These are phyloP conservation scores for Pichia kluyveri DNA, from an alignment of 805 yeast genomes.

Conservation along the genomic window DNA sequence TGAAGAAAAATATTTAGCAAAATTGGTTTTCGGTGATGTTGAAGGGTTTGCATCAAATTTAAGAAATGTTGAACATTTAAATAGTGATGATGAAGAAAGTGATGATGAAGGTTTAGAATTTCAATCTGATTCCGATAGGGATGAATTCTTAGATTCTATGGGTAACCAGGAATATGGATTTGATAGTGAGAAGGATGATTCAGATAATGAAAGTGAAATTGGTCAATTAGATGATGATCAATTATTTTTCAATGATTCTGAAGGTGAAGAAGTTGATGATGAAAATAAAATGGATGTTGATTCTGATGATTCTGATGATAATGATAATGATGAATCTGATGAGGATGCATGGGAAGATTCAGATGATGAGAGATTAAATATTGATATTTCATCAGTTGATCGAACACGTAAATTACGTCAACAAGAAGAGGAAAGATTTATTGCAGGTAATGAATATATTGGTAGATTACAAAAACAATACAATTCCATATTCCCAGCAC, in stretches of 20 bases:
- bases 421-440: conserved; percentile 30
- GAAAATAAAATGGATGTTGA: conserved; percentile 29
- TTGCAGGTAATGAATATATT: conserved; percentile 26
- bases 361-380: conserved; percentile 69
- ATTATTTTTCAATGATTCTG: conserved; percentile 46
- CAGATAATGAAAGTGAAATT: conserved; percentile 27
- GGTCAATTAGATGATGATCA: conserved; percentile 36
- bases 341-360: conserved; percentile 75
- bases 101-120: conserved; percentile 11
- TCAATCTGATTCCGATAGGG: conserved; percentile 22
- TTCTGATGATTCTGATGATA: conserved; percentile 11
- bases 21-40: conserved; percentile 81
- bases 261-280: conserved; percentile 12
- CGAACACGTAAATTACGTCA: conserved; percentile 65
- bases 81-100: conserved; percentile 36
- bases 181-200: conserved; percentile 25
- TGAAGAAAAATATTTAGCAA: conserved; percentile 74
- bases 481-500: conserved; percentile 67
- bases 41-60: conserved; percentile 64
- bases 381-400: conserved; percentile 52
- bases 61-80: conserved; percentile 50
- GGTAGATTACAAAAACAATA: conserved; percentile 48
- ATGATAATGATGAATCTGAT: conserved; percentile 5
- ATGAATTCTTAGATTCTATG: conserved; percentile 30
- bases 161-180: conserved; percentile 35